Evolutionary conservation across 352 stramenopile species (phyloP), one percentile per base, ranked within the genome.

Genomic region (Peronospora farinosa): DNA sequence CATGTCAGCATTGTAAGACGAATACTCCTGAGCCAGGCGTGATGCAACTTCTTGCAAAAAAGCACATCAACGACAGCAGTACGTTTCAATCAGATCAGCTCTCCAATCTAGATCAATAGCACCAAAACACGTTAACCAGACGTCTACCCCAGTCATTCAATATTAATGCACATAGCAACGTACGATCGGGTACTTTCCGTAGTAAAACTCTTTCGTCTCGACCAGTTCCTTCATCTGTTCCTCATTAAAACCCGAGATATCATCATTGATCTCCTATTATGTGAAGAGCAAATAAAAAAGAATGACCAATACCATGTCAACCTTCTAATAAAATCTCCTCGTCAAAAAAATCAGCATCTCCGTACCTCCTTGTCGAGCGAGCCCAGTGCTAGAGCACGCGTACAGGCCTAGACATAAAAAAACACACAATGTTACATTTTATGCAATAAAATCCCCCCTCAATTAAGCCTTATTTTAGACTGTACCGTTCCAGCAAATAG

Each of bases 111-210:
- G 3, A 37, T 8, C 27, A 13, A 37, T 15, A 54, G 27, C 5
- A 52, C 16, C 15, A 54, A 47, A 40, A 23, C 32, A 37, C 1
- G 38, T 59, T 32, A 54, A 45, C 3, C 15, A 21, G 8, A 19
- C 28, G 13, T 17, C 28, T 10, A 17, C 35, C 17, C 17, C 31
- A 13, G 7, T 9, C 10, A 38, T 33, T n/a, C 36, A 23, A 44
- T 16, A 30, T 10, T 6, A 5, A n/a, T 35, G 12, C 9, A 25
- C 21, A 25, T n/a, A 35, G 30, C 9, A n/a, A 73, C 73, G 40
- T 79, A 91, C 80, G 30, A 83, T 71, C n/a, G 80, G 80, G 54
- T 92, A 92, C 56, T 92, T 92, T 49, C 85, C 75, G 58, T 82
- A 76, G 65, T 92, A 92, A 44, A 89, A 92, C 39, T 63, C 57